Evolutionary conservation across 495 filamentous ascomycete genomes (phyloP), one percentile per base, ranked within the genome.

Genomic region (Aspergillus ostianus): DNA sequence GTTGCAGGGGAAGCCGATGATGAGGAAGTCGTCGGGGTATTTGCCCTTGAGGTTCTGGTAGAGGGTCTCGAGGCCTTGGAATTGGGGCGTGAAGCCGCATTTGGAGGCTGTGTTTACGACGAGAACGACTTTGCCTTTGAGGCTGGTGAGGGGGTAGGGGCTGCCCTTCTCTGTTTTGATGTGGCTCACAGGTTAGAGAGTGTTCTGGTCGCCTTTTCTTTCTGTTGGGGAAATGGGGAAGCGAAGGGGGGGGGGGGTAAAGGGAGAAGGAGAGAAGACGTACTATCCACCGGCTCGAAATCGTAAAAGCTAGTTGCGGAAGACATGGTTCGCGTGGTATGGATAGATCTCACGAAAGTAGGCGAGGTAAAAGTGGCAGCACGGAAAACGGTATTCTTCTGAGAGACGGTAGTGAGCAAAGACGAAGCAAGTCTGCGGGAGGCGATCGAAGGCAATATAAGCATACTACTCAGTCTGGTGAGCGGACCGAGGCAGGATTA

Each of bases 81-180:
- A 98, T 77, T 99, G 94, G n/a, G 90, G 90, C 10, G 94, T 97
- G 85, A 97, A 98, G 70, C 95, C 94, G 80, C 94, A 99, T 81
- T 97, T 97, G 69, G 90, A 95, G 60, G 94, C 94, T n/a, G 92
- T 96, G 84, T 99, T 99, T 76, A 98, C 94, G 66, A 96, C 67
- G 47, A 99, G 89, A 61, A 98, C 85, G 72, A 97, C 93, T 73
- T 97, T 97, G 80, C 89, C 90, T 60, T 89, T 81, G 74, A 91
- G 86, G 30, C 82, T 68, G 62, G 75, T 64, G 67, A 98, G 84
- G 56, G 85, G 78, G 70, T 86, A 89, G 59, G 87, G 81, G 20
- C 78, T 62, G 74, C 91, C 92, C 71, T 85, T 90, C 68, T 94
- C 91, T 94, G 73, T 68, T 66, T 5, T 51, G 27, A 51, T n/a